Evolutionary conservation across 257 asterid species (phyloP).

Genomic region (Solanum pinnatisectum): DNA sequence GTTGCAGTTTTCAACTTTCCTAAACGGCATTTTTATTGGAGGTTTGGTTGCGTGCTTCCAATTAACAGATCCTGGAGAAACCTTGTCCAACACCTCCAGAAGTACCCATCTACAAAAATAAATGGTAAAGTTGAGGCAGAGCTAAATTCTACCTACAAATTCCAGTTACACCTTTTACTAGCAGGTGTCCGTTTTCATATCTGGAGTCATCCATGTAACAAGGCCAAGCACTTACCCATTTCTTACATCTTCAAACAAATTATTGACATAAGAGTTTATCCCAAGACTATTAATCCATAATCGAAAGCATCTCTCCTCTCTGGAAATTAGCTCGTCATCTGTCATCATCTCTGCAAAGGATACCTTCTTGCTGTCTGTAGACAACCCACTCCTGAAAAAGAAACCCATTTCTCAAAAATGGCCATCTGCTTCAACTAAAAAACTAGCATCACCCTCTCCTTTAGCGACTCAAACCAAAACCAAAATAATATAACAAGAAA

Average conservation of each 20-base stretch:
- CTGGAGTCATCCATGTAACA: not conserved
- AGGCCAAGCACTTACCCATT: slow-evolving; percentile 55
- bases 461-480: not conserved
- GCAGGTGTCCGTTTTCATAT: not conserved
- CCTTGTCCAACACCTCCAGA: slow-evolving; percentile 81
- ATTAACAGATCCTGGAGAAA: slow-evolving; percentile 70
- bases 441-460: not conserved
- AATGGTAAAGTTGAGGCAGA: not conserved
- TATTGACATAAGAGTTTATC: slow-evolving; percentile 65
- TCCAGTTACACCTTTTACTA: not conserved
- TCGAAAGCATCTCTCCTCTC: slow-evolving; percentile 98
- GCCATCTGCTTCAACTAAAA: not conserved
- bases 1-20: slow-evolving; percentile 95
- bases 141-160: not conserved
- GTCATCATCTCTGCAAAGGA: slow-evolving; percentile 97
- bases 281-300: slow-evolving; percentile 98
- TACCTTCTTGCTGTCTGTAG: slow-evolving; percentile 70
- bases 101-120: slow-evolving; percentile 62
- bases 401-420: not conserved
- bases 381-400: slow-evolving; percentile 76
- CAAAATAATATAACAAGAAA: not conserved
- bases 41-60: slow-evolving; percentile 95
- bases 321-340: slow-evolving; percentile 80
- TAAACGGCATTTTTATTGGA: slow-evolving; percentile 91
- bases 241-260: slow-evolving; percentile 90